Evolutionary conservation across 148 eudicot genomes (phyloP).

Genomic region (Amaranthus hypochondriacus): DNA sequence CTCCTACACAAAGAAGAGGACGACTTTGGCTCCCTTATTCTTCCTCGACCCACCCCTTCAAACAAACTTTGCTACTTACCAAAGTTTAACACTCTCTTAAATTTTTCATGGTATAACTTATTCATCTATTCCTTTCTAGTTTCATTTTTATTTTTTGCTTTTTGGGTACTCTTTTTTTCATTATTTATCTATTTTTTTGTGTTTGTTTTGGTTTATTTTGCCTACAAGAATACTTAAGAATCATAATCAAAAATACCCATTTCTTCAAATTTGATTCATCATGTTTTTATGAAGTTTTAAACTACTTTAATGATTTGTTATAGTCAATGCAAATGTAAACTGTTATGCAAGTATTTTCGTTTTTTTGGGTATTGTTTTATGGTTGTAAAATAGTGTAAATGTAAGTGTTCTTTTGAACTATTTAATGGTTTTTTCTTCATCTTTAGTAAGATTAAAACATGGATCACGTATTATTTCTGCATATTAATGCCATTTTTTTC

Average conservation of each 20-base stretch:
- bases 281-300: slow-evolving; percentile 19
- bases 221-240: slow-evolving; percentile 19
- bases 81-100: slow-evolving; percentile 5
- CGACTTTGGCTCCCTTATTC: slow-evolving; percentile 25
- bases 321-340: slow-evolving; percentile 25
- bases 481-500: slow-evolving; percentile 11
- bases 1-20: slow-evolving; percentile 24
- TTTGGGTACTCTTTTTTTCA: slow-evolving; percentile 4
- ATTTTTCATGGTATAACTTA: slow-evolving; percentile 2
- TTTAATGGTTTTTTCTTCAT: slow-evolving; percentile 11
- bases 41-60: slow-evolving; percentile 14
- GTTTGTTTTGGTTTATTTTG: slow-evolving; percentile 11
- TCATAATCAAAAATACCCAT: slow-evolving; percentile 19
- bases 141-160: background rate
- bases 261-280: slow-evolving; percentile 24
- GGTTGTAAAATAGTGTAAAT: slow-evolving; percentile 4
- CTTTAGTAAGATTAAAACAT: slow-evolving; percentile 9
- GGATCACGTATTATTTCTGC: slow-evolving; percentile 31
- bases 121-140: background rate
- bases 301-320: slow-evolving; percentile 16
- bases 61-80: slow-evolving; percentile 6
- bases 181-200: background rate
- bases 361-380: background rate
- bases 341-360: background rate
- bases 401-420: slow-evolving; percentile 24